Base-by-base conservation (phyloP, 805 yeast genomes). In the Ogataea glucozyma region DNA sequence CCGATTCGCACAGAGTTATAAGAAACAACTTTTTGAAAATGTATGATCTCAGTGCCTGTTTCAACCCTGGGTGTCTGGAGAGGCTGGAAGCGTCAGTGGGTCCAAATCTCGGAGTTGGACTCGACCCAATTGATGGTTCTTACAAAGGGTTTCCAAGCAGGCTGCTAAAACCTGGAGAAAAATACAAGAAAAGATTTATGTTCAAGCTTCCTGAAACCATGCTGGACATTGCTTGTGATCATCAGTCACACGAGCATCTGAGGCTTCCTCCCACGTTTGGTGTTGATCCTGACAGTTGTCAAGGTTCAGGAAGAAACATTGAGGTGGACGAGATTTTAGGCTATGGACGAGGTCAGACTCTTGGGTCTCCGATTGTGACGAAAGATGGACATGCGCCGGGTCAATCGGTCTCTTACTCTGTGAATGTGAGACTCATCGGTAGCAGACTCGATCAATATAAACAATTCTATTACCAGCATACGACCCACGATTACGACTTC, bases 391-490 rank as follows among this genome's bases (percentile, higher is more conserved):
- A 69, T 7, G 60, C 62, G 22, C 67, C 62, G 44, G 73, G 60
- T 16, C 52, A 54, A 19, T 74, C 80, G 29, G 60, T 79, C 12
- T 64, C 73, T 21, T 79, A 79, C 53, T 66, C 76, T 2, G 66
- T 81, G 14, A 79, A 75, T 45, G 78, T 79, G n/a, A 72, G 73
- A 42, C 64, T 79, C 33, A 74, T 80, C 20, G 84, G 81, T 38
- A 66, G 69, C 43, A 61, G 63, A 1, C 60, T 64, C 12, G 62
- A 64, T 9, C 29, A 33, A 13, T 56, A 57, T 32, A 56, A 58
- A 40, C 47, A 51, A 37, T 56, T 33, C 20, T 56, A 57, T 38
- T 38, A 41, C 12, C 29, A 37, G 2, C 31, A 44, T 23, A 51
- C 56, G 6, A 38, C 49, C 13, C 48, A 51, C 20, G 56, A 58